These are phyloP conservation scores for Plectosphaerella sp. DNA, from an alignment of 2,329 filamentous ascomycete species.

Conservation along the genomic window DNA sequence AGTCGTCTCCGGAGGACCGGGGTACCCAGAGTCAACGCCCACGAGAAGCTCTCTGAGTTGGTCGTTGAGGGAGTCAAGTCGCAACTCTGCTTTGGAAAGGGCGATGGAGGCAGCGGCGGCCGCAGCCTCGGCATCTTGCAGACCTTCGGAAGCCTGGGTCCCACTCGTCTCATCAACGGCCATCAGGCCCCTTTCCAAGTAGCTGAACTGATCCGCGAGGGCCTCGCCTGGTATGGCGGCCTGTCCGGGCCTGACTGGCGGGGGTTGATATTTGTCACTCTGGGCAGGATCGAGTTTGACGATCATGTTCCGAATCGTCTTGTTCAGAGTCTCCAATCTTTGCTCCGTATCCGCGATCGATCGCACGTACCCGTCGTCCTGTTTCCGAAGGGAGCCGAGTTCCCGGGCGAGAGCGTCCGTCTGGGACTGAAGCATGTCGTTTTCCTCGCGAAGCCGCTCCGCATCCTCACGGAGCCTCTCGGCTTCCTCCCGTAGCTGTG, in stretches of 20 bases:
- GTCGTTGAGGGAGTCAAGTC: slow-evolving; percentile 59
- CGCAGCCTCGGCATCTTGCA: slow-evolving; percentile 17
- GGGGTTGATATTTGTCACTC: slow-evolving; percentile 39
- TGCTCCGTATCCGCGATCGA: slow-evolving; percentile 58
- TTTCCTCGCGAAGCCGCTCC: slow-evolving; percentile 38
- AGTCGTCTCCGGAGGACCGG: slow-evolving; percentile 53
- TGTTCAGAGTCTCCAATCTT: slow-evolving; percentile 64
- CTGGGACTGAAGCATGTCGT: slow-evolving; percentile 28
- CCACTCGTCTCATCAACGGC: slow-evolving; percentile 56
- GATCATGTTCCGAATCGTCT: slow-evolving; percentile 62
- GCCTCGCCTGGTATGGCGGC: slow-evolving; percentile 38
- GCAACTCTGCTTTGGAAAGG: slow-evolving; percentile 42
- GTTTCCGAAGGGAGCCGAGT: slow-evolving; percentile 28
- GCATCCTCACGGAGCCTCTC: slow-evolving; percentile 42
- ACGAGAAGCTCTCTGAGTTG: slow-evolving; percentile 58
- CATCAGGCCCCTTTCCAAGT: slow-evolving; percentile 62
- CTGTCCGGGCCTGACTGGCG: slow-evolving; percentile 30
- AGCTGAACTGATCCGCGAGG: slow-evolving; percentile 59
- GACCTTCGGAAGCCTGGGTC: slow-evolving; percentile 19
- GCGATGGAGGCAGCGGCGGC: slow-evolving; percentile 15
- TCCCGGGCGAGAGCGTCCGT: slow-evolving; percentile 28
- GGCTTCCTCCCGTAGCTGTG: slow-evolving; percentile 42
- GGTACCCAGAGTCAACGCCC: slow-evolving; percentile 41
- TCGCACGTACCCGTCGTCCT: slow-evolving; percentile 34
- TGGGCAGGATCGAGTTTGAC: slow-evolving; percentile 56